Evolutionary conservation across 2,329 filamentous ascomycete genomes (phyloP).

Genomic region (Phialophora tarda): DNA sequence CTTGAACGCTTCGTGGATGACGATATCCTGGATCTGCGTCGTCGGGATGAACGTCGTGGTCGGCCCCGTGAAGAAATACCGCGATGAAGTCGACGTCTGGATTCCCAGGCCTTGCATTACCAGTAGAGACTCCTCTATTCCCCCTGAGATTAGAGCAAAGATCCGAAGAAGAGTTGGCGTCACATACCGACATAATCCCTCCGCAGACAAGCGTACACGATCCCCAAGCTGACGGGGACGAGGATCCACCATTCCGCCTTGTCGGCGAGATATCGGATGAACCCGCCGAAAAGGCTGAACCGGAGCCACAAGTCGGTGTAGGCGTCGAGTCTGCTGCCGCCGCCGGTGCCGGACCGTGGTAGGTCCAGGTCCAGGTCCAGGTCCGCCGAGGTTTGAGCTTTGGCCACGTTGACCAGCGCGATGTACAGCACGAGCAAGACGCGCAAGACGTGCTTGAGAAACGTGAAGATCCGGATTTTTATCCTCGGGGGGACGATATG

Average conservation of each 20-base stretch:
- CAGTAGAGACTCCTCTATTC: slow-evolving; percentile 77
- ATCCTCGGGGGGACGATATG: not conserved
- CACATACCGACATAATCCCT: slow-evolving; percentile 58
- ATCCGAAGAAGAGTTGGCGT: no score
- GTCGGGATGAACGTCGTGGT: slow-evolving; percentile 85
- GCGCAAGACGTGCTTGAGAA: slow-evolving; percentile 53
- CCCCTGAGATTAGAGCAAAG: slow-evolving; percentile 41
- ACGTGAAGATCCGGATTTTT: slow-evolving; percentile 44
- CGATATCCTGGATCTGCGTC: slow-evolving; percentile 86
- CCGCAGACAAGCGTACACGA: slow-evolving; percentile 54
- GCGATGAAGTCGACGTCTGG: slow-evolving; percentile 77
- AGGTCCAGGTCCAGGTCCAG: no score
- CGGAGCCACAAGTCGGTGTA: slow-evolving; percentile 43
- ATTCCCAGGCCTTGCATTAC: slow-evolving; percentile 88
- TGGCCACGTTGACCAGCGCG: slow-evolving; percentile 46
- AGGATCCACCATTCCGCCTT: slow-evolving; percentile 52
- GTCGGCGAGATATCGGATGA: slow-evolving; percentile 44
- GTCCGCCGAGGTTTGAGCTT: slow-evolving; percentile 40
- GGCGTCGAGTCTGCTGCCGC: slow-evolving; percentile 41
- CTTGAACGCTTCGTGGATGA: slow-evolving; percentile 92
- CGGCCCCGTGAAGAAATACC: slow-evolving; percentile 68
- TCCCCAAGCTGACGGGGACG: slow-evolving; percentile 46
- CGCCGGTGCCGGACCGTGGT: slow-evolving; percentile 41
- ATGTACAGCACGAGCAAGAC: slow-evolving; percentile 51
- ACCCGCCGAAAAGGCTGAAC: slow-evolving; percentile 39